These are phyloP conservation scores for Solanum raphanifolium DNA, from an alignment of 257 asterid species.

Conservation along the genomic window DNA sequence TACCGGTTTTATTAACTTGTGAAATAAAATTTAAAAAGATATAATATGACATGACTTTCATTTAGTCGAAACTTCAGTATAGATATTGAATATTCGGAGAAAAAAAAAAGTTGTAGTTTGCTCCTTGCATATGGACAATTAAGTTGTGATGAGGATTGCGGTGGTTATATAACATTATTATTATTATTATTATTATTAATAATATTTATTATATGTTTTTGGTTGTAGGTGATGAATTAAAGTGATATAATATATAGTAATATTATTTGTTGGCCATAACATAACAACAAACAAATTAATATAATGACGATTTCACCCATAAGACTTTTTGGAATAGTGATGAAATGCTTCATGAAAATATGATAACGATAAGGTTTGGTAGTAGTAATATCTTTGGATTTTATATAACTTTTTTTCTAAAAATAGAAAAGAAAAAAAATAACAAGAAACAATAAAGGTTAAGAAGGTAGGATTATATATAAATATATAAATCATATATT, in stretches of 20 bases:
- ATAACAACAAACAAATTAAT: not conserved
- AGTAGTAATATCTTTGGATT: not conserved
- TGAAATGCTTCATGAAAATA: not conserved
- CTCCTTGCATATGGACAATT: not conserved
- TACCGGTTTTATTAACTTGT: not conserved
- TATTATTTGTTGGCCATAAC: not conserved
- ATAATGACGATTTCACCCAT: not conserved
- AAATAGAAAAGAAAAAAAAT: not conserved
- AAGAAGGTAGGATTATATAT: not conserved
- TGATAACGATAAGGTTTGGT: not conserved
- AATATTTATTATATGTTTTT: not conserved
- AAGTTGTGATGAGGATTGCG: not conserved
- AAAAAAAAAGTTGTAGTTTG: not conserved
- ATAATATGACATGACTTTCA: rapidly evolving
- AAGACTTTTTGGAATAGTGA: not conserved
- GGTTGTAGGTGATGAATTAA: not conserved
- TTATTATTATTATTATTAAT: no score
- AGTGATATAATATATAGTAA: not conserved
- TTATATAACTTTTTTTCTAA: not conserved
- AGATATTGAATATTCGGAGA: rapidly evolving
- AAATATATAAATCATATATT: not conserved
- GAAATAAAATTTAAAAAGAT: rapidly evolving
- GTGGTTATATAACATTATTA: not conserved
- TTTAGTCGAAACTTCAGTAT: rapidly evolving
- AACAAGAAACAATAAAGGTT: not conserved